These are phyloP conservation scores for Elsinoe ampelina DNA, from an alignment of 2,329 filamentous ascomycete genomes.

Conservation along the genomic window DNA sequence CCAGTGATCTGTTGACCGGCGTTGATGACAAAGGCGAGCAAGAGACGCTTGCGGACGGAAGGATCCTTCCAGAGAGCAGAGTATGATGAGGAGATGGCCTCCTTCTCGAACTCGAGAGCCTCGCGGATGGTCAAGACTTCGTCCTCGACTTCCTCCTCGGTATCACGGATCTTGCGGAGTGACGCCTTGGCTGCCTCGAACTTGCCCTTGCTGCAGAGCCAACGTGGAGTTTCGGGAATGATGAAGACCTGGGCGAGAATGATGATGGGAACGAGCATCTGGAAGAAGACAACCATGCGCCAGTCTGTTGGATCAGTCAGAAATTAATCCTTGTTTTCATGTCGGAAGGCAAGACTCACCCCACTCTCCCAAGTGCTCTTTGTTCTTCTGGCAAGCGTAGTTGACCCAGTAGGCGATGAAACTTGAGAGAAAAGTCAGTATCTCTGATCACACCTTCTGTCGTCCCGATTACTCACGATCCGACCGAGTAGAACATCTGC, in stretches of 20 bases:
- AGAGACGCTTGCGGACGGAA: conserved; percentile 57
- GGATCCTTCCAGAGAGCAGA: conserved; percentile 60
- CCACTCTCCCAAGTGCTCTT: conserved; percentile 46
- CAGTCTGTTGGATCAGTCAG: conserved; percentile 49
- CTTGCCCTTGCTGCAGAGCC: conserved; percentile 54
- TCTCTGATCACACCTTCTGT: too few species aligned
- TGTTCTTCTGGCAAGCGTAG: conserved; percentile 51
- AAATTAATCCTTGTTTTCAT: neutral
- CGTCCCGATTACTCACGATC: conserved; percentile 27
- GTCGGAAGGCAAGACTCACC: neutral
- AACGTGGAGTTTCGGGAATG: conserved; percentile 59
- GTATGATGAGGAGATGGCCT: conserved; percentile 55
- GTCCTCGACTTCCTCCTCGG: conserved; percentile 56
- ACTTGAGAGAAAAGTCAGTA: too few species aligned
- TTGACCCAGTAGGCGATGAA: conserved; percentile 61
- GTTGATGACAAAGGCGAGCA: conserved; percentile 58
- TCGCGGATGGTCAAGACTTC: conserved; percentile 57
- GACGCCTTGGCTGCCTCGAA: conserved; percentile 51
- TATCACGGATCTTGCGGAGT: conserved; percentile 53
- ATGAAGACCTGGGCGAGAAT: conserved; percentile 55
- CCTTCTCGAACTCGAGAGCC: conserved; percentile 62
- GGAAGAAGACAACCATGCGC: conserved; percentile 64
- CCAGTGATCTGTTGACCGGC: conserved; percentile 63
- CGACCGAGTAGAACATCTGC: conserved; percentile 59
- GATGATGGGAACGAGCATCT: conserved; percentile 56